Evolutionary conservation across 2,329 filamentous ascomycete species (phyloP), one percentile per base, ranked within the genome.

Genomic region (Phyllosticta ampelicida): DNA sequence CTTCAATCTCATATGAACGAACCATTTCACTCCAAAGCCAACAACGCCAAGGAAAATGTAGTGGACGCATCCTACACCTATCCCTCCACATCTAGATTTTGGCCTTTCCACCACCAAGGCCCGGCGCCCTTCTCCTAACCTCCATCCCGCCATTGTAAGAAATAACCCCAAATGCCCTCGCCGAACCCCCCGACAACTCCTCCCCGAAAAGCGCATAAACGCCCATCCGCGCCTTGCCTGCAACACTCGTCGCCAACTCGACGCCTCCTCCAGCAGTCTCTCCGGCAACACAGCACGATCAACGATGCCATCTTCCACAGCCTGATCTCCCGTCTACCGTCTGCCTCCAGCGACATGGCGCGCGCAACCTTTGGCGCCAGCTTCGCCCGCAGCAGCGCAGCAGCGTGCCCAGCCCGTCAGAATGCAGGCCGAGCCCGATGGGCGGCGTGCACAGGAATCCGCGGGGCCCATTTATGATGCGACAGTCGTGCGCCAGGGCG

Each of bases 321-420:
- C 79, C 60, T 78, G 73, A 60, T 75, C 71, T 0, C 77, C 78
- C 0, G 79, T 82, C 78, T 78, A 82, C 48, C 68, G 71, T 59
- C 82, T 18, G 78, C 80, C 64, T 82, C 79, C 3, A 81, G 70
- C 28, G 82, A 66, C 78, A 82, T 81, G 63, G 79, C 80, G 4
- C 78, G 68, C 13, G 79, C 78, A n/a, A 81, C 67, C 51, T 75
- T 71, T 9, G 78, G 77, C 0, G 67, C 71, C 2, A 82, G 71
- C 63, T 82, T 82, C 8, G 80, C 68, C 1, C 78, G 72, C 1
- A 78, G 77, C 6, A 82, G 70, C 78, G 72, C 1, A 78, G 77
- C 6, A 82, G 70, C 2, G 73, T 69, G 3, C 79, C 79, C 53
- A 82, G 81, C 9, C 79, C 80, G 13, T 77, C 76, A 60, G 82